These are phyloP conservation scores for Gentiana macrophylla DNA, from an alignment of 257 asterid genomes.

Conservation along the genomic window DNA sequence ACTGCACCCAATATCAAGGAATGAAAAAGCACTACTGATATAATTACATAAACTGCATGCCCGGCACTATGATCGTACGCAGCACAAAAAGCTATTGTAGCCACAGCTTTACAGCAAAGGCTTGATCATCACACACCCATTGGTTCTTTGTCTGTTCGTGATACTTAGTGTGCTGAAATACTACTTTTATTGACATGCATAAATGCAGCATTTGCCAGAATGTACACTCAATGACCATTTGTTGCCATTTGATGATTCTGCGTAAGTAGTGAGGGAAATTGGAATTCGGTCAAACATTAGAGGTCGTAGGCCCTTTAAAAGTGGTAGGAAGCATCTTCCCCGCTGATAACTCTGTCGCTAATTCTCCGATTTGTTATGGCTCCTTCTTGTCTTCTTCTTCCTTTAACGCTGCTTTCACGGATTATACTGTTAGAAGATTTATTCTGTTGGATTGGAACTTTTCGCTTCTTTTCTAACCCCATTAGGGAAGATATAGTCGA, in stretches of 20 bases:
- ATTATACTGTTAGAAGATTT: neutral
- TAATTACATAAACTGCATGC: conserved; percentile 77
- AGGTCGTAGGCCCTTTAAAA: conserved; percentile 63
- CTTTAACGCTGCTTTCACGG: no score
- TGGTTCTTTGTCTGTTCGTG: conserved; percentile 98
- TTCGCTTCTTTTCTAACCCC: no score
- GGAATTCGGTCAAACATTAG: conserved; percentile 56
- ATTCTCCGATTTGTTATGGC: neutral
- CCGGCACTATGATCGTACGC: conserved; percentile 97
- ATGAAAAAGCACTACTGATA: conserved; percentile 74
- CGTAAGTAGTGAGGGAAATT: conserved; percentile 82
- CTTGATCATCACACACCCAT: conserved; percentile 99
- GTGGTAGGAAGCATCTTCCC: conserved; percentile 75
- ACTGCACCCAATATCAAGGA: conserved; percentile 70
- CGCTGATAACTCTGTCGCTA: conserved; percentile 8
- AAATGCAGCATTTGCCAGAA: conserved; percentile 99
- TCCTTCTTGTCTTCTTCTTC: conserved; percentile 3
- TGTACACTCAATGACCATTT: conserved; percentile 95
- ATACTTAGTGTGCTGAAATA: conserved; percentile 95
- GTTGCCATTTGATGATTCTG: conserved; percentile 97
- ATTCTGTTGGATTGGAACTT: neutral
- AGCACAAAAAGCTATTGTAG: conserved; percentile 80
- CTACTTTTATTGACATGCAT: conserved; percentile 96
- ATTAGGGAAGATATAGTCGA: no score
- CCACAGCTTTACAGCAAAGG: conserved; percentile 75